Base-by-base conservation (phyloP, 192 early-diverging fungal genomes). In the Mortierella claussenii region DNA sequence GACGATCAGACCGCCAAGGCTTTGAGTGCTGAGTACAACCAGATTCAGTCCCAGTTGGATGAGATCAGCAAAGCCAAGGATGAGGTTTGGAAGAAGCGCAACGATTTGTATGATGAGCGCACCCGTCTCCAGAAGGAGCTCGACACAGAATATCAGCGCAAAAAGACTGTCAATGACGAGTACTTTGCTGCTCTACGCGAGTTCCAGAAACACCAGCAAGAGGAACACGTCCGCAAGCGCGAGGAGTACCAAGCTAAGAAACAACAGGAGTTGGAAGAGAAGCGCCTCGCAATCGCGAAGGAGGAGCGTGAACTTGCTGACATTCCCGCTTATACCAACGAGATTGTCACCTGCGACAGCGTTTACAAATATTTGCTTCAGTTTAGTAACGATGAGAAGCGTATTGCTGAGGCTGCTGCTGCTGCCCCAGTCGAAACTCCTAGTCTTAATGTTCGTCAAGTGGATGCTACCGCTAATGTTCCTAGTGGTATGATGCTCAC, bases 221-320 rank as follows among this genome's bases (percentile, higher is more conserved):
- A 90, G 40, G 86, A 90, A 48, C 85, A 89, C 45, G 88, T 83
- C 43, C 84, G 84, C 49, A 88, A 88, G 73, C 82, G 78, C 40
- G 89, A 88, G 59, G 85, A 91, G 67, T 87, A 90, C 69, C 88
- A 89, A 69, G 84, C 87, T 61, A 83, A 81, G 40, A 86, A 89
- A 68, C 83, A 88, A 60, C 87, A 87, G 55, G 85, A 90, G 63
- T 83, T 88, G 61, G 82, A 86, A 53, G 88, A 89, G 56, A 87
- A 89, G 70, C 87, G 91, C n/a, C 65, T 87, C 56, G 88, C 81
- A 40, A 70, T 87, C 46, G 92, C 92, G 13, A 84, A 91, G 71
- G 80, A 88, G 60, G 92, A 95, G 78, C 89, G 88, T 46, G 96
- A 97, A 66, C 82, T 89, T 48, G 96, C 96, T 37, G 90, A 94